Base-by-base conservation (phyloP, 139 green algal species). In the Chlorella sorokiniana region DNA sequence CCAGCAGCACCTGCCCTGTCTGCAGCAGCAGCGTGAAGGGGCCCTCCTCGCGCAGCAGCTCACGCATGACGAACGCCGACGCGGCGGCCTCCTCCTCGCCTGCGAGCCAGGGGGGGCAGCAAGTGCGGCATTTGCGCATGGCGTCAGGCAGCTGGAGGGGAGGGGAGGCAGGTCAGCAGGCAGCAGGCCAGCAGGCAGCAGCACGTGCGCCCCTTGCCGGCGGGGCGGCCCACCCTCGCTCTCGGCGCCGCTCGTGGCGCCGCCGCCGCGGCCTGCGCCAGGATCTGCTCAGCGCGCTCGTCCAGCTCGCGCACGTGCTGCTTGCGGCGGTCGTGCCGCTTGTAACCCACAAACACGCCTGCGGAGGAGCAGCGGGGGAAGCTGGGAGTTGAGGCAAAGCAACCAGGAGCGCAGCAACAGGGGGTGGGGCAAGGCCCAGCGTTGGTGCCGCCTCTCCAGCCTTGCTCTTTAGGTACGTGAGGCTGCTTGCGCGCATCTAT, bases 21-120 rank as follows among this genome's bases (percentile, higher is more conserved):
- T 83, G 78, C 40, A 86, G 48, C 44, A 86, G 70, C 76, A 86
- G 69, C 9, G 33, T 70, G 48, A 86, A 86, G 37, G 76, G 67
- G 7, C 48, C 76, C 27, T 86, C 76, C 56, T 86, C 51, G 4
- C 40, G 23, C 25, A 85, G 62, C 40, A 86, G 65, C 65, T 85
- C 82, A 5, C 52, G 42, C 82, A 86, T 48, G 3, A 86, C 76
- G 71, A 82, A 61, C 0, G 38, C 81, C 3, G 51, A 41, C 42
- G 70, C 44, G 48, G 67, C 41, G 22, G 16, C 59, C 81, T 76
- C 81, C 23, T 75, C 73, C 27, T 85, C 80, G 6, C 63, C 73
- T 85, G 73, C 80, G 38, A 6, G 29, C 29, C 48, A 37, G 3
- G 27, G 45, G 23, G 27, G 10, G 3, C 45, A 18, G 22, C n/a